Evolutionary conservation across 805 yeast species (phyloP).

Genomic region (Ogataea paradorogensis): DNA sequence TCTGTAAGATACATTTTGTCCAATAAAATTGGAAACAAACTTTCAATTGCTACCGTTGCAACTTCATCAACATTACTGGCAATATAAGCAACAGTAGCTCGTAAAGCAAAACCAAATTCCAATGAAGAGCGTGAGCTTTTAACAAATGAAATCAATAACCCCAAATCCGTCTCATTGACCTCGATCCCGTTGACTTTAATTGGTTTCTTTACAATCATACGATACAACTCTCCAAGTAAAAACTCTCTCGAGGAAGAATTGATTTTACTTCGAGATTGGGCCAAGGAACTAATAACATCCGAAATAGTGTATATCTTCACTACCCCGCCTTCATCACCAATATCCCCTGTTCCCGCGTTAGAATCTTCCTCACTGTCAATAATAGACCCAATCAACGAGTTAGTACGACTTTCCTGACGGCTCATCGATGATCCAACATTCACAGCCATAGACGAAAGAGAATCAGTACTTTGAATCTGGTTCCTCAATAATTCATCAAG

Average conservation of each 20-base stretch:
- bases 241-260: conserved; percentile 47
- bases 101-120: conserved; percentile 40
- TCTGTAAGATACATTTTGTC: conserved; percentile 15
- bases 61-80: conserved; percentile 52
- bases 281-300: conserved; percentile 44
- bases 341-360: conserved; percentile 6
- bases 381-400: conserved; percentile 25
- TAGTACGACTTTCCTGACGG: conserved; percentile 28
- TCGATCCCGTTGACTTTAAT: conserved; percentile 19
- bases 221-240: conserved; percentile 49
- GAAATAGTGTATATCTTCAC: conserved; percentile 34
- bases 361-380: conserved; percentile 14
- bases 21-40: conserved; percentile 29
- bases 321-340: conserved; percentile 12
- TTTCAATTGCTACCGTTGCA: conserved; percentile 34
- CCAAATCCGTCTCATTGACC: conserved; percentile 39
- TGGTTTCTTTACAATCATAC: conserved; percentile 43
- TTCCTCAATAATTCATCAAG: conserved; percentile 24
- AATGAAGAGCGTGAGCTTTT: conserved; percentile 21
- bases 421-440: conserved; percentile 7
- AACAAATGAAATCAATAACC: conserved; percentile 36
- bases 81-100: conserved; percentile 41
- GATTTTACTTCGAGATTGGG: conserved; percentile 41
- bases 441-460: conserved; percentile 1
- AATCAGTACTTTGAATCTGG: conserved; percentile 11